A percentile compares a stretch with the other conserved stretches of the same genome.
These are phyloP conservation scores for Cercospora berteroae DNA, from an alignment of 2,329 filamentous ascomycete genomes.

Conservation along the genomic window DNA sequence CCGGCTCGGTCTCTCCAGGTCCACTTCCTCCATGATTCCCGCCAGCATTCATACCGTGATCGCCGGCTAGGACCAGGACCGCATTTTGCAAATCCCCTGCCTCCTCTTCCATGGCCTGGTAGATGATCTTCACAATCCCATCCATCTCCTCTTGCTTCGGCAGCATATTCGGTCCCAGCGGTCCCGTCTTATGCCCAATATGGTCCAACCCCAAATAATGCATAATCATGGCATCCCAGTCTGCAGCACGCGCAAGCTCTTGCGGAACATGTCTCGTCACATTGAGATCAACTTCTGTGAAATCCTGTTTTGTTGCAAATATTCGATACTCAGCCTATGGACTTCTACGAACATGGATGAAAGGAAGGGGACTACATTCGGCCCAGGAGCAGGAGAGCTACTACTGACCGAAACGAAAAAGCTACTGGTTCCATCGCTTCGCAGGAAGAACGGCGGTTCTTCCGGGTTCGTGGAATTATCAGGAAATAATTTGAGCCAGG, in stretches of 20 bases:
- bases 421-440: slow-evolving; percentile 88
- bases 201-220: slow-evolving; percentile 96
- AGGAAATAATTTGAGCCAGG: slow-evolving; percentile 96
- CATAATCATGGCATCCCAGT: slow-evolving; percentile 92
- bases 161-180: slow-evolving; percentile 79
- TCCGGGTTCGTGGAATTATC: slow-evolving; percentile 30
- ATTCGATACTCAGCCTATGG: slow-evolving; percentile 39
- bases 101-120: slow-evolving; percentile 65
- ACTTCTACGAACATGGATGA: slow-evolving; percentile 19
- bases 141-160: slow-evolving; percentile 97
- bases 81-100: slow-evolving; percentile 71
- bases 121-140: slow-evolving; percentile 71
- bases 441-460: slow-evolving; percentile 63
- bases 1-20: slow-evolving; percentile 88
- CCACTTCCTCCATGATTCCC: slow-evolving; percentile 96
- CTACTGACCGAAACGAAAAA: slow-evolving; percentile 90
- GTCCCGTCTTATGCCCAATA: slow-evolving; percentile 94
- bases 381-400: slow-evolving; percentile 16
- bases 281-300: slow-evolving; percentile 96
- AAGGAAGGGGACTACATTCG: not conserved
- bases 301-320: slow-evolving; percentile 62
- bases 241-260: slow-evolving; percentile 68
- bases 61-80: slow-evolving; percentile 81
- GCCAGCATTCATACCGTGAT: slow-evolving; percentile 99
- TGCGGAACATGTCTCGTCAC: slow-evolving; percentile 83